phyloP scores from a whole-genome alignment of 2,329 filamentous ascomycete species.

The Pseudocercospora ulei region DNA sequence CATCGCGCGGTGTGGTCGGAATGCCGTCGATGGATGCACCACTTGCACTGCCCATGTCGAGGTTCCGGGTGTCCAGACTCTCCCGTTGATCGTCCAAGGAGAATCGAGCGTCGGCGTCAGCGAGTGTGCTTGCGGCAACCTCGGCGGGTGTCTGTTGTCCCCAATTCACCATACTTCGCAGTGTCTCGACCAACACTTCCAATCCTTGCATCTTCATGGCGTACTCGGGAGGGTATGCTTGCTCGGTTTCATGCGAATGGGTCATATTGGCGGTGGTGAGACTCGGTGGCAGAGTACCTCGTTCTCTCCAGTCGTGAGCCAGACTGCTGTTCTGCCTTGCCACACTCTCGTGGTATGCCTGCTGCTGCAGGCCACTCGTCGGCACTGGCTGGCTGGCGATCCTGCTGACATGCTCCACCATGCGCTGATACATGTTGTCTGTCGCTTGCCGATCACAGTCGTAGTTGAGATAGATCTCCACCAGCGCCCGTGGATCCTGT shows the following conservation, averaged over 20 bases:
- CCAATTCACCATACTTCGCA: conserved; percentile 89
- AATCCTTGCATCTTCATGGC: conserved; percentile 81
- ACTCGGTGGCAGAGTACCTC: conserved; percentile 74
- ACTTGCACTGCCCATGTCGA: conserved; percentile 39
- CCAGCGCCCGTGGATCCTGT: conserved; percentile 74
- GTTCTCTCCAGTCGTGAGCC: conserved; percentile 69
- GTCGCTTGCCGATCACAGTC: conserved; percentile 87
- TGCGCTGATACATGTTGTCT: conserved; percentile 90
- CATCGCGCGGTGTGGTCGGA: conserved; percentile 36
- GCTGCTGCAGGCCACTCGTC: conserved; percentile 67
- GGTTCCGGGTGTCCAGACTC: conserved; percentile 61
- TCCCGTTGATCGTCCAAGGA: conserved; percentile 56
- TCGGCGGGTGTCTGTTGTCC: conserved; percentile 57
- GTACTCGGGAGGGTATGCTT: conserved; percentile 77
- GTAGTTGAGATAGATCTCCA: conserved; percentile 96
- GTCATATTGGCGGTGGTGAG: conserved; percentile 69
- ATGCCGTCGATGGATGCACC: conserved; percentile 15
- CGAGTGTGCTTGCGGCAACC: conserved; percentile 37
- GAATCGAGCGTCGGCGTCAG: conserved; percentile 40
- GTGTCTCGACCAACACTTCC: conserved; percentile 76
- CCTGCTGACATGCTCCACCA: conserved; percentile 86
- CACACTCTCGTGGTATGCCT: conserved; percentile 73
- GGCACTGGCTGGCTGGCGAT: conserved; percentile 70
- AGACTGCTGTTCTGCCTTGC: conserved; percentile 39
- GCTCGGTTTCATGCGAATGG: conserved; percentile 43